phyloP scores from a whole-genome alignment of 495 filamentous ascomycete species.

The Neurospora intermedia region DNA sequence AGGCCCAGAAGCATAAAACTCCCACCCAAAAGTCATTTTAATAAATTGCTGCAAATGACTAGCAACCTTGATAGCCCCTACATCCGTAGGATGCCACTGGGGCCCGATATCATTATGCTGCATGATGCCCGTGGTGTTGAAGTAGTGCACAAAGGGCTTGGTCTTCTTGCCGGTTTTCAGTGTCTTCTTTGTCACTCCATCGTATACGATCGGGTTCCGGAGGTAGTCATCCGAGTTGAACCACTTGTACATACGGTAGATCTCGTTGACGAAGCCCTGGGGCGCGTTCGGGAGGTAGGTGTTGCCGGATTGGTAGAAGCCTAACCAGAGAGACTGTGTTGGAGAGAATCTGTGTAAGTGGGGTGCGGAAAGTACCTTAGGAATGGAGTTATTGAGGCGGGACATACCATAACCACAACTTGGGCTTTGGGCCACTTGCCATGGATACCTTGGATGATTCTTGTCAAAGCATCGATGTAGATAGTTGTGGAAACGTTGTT shows the following conservation, averaged over 20 bases:
- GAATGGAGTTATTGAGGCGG: neutral
- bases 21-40: slow-evolving; percentile 45
- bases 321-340: slow-evolving; percentile 50
- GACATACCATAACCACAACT: slow-evolving; percentile 49
- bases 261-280: slow-evolving; percentile 41
- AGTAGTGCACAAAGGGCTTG: slow-evolving; percentile 53
- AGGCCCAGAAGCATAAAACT: slow-evolving; percentile 46
- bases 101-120: slow-evolving; percentile 62
- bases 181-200: slow-evolving; percentile 32
- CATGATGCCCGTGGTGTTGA: slow-evolving; percentile 55
- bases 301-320: slow-evolving; percentile 43
- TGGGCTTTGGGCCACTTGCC: slow-evolving; percentile 49
- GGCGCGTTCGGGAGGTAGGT: slow-evolving; percentile 38
- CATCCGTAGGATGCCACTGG: slow-evolving; percentile 53
- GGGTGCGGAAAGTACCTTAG: neutral
- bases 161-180: slow-evolving; percentile 21
- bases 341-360: neutral
- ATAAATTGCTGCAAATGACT: slow-evolving; percentile 54
- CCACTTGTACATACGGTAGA: slow-evolving; percentile 42
- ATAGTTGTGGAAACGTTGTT: slow-evolving; percentile 46
- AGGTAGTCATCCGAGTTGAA: slow-evolving; percentile 44
- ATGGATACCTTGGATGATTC: slow-evolving; percentile 51
- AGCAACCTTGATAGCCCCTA: slow-evolving; percentile 57
- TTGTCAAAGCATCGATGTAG: slow-evolving; percentile 47
- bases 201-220: slow-evolving; percentile 29